Percentiles rank a stretch among this genome's conserved stretches.
Conservation (phyloP, 768 basidiomycete genomes). For the Imleria badia region DNA sequence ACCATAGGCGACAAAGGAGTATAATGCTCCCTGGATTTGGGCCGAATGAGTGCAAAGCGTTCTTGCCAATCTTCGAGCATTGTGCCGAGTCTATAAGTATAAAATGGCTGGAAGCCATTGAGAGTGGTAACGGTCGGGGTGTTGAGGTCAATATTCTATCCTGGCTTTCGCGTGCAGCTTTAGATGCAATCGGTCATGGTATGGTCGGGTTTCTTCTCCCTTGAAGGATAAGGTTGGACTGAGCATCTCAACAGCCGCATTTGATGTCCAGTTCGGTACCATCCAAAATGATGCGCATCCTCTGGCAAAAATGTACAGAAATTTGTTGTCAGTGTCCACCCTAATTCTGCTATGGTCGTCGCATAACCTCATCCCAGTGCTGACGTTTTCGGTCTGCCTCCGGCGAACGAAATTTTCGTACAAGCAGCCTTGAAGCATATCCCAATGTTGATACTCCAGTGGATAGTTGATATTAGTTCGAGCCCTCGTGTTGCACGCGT, state of each 20-base stretch:
- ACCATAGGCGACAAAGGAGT: conserved; percentile 51
- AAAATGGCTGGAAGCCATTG: conserved; percentile 21
- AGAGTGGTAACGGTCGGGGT: neutral
- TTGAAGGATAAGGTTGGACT: too few relatives aligned
- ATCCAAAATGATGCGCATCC: conserved; percentile 3
- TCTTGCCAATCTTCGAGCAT: conserved; percentile 48
- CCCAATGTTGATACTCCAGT: neutral
- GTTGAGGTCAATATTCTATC: conserved; percentile 18
- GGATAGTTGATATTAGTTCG: neutral
- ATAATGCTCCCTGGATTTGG: conserved; percentile 58
- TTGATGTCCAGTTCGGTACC: conserved; percentile 35
- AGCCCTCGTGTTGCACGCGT: neutral
- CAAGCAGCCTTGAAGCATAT: conserved; percentile 7
- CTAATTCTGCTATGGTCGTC: too few relatives aligned
- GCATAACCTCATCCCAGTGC: neutral
- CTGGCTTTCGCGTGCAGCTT: conserved; percentile 40
- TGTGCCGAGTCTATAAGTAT: conserved; percentile 22
- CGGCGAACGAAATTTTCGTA: conserved; percentile 7
- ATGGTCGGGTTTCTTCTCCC: neutral
- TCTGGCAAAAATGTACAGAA: conserved; percentile 1
- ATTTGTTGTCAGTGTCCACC: conserved; percentile 4
- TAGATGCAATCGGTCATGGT: conserved; percentile 54
- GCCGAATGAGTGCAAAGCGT: conserved; percentile 46
- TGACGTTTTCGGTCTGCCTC: conserved; percentile 11
- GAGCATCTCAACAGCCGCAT: conserved; percentile 34